Conservation (phyloP, 2,329 filamentous ascomycete genomes). For the Xylariaceae sp. region DNA sequence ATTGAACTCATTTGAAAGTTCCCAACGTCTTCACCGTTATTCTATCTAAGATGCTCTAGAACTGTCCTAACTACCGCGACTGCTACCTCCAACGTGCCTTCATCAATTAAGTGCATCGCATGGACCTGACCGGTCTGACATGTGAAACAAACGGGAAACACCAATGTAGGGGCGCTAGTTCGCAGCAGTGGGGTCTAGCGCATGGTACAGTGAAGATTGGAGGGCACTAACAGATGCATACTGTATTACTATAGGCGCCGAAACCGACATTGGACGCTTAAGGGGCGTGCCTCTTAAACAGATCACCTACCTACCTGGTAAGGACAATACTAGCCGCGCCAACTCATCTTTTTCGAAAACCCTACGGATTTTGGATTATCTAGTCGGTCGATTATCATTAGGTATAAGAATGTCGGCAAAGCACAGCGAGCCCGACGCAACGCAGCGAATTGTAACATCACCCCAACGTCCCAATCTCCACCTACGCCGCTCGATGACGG, state of each 20-base stretch:
- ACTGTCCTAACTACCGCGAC: neutral
- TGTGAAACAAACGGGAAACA: neutral
- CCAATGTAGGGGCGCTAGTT: neutral
- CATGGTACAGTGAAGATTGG: neutral
- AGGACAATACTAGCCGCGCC: neutral
- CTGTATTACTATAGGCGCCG: neutral
- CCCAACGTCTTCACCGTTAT: no score
- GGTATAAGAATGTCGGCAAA: constrained; percentile 26
- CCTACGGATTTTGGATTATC: constrained; percentile 12
- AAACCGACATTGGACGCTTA: neutral
- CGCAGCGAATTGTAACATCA: constrained; percentile 30
- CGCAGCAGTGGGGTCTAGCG: neutral
- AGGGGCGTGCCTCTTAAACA: neutral
- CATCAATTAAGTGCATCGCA: neutral
- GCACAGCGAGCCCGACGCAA: constrained; percentile 30
- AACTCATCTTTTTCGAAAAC: constrained; percentile 6
- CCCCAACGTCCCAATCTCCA: constrained; percentile 44
- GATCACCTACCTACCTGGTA: neutral
- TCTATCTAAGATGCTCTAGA: neutral
- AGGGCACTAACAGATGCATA: neutral
- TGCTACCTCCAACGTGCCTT: neutral
- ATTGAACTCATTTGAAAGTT: neutral
- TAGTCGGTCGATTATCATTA: constrained; percentile 18
- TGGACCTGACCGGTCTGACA: neutral
- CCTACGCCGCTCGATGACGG: constrained; percentile 51